phyloP scores from a whole-genome alignment of 2,329 filamentous ascomycete species.

The Aspergillus glaucus region DNA sequence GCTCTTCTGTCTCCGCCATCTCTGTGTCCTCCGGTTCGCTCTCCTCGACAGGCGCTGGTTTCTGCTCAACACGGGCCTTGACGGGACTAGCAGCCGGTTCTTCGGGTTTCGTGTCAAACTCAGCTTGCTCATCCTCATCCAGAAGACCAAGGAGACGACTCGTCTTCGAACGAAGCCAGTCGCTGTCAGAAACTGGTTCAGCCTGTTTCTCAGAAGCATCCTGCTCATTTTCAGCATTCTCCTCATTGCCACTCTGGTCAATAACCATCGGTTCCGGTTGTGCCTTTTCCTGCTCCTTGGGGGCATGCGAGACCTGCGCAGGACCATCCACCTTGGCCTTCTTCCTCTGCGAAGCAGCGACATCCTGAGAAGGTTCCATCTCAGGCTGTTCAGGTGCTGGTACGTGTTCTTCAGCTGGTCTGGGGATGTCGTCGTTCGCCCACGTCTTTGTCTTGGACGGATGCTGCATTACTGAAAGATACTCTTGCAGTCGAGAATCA shows the following conservation, averaged over 20 bases:
- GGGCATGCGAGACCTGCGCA: conserved; percentile 45
- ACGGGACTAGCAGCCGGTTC: conserved; percentile 11
- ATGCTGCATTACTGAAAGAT: conserved; percentile 72
- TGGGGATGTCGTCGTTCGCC: conserved; percentile 48
- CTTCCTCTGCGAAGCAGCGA: conserved; percentile 38
- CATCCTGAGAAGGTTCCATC: conserved; percentile 22
- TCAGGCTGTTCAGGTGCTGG: conserved; percentile 1
- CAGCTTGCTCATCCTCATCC: conserved; percentile 54
- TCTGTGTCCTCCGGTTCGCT: conserved; percentile 6
- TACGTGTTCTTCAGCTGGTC: conserved; percentile 14
- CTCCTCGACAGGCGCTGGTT: conserved; percentile 9
- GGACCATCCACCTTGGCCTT: conserved; percentile 51
- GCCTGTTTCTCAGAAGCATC: conserved; percentile 22
- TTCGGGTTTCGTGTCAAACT: conserved; percentile 32
- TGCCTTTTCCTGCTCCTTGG: background rate
- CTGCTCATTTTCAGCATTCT: conserved; percentile 11
- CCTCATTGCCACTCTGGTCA: conserved; percentile 16
- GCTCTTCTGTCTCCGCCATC: conserved; percentile 1
- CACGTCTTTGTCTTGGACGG: conserved; percentile 59
- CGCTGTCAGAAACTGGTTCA: conserved; percentile 59
- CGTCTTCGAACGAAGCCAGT: conserved; percentile 87
- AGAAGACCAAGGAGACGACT: conserved; percentile 78
- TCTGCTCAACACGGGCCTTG: conserved; percentile 7
- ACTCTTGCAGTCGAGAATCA: conserved; percentile 80
- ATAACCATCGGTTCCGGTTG: conserved; percentile 19